phyloP scores from a whole-genome alignment of 441 rosid species.

The Theobroma grandiflorum region DNA sequence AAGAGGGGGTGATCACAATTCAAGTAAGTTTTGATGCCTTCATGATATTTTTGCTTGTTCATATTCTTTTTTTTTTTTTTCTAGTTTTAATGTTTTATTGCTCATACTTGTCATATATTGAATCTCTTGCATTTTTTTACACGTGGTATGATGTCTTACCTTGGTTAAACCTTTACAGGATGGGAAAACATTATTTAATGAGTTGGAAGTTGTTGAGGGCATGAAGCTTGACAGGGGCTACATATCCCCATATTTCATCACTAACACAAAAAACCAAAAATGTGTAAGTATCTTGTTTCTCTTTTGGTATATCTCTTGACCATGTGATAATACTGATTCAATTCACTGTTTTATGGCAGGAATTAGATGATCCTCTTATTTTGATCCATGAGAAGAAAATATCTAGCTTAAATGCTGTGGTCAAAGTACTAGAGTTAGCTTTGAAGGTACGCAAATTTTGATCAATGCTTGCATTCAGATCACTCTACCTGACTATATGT shows the following conservation, averaged over 20 bases:
- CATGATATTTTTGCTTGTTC: background rate
- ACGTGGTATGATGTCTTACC: background rate
- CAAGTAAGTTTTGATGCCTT: constrained; percentile 52
- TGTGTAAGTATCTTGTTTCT: constrained; percentile 58
- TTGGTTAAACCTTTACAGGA: constrained; percentile 50
- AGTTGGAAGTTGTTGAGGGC: constrained; percentile 91
- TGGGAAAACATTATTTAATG: constrained; percentile 82
- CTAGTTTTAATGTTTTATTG: background rate
- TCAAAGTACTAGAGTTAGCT: constrained; percentile 85
- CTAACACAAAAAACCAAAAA: constrained; percentile 86
- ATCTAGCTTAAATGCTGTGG: constrained; percentile 74
- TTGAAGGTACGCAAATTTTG: constrained; percentile 60
- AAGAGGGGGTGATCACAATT: constrained; percentile 93
- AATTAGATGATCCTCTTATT: constrained; percentile 88
- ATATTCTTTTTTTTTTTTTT: background rate
- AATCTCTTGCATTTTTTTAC: background rate
- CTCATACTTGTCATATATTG: background rate
- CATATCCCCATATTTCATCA: constrained; percentile 87
- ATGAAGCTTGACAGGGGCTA: constrained; percentile 95
- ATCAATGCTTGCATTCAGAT: background rate
- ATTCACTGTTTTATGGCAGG: constrained; percentile 47
- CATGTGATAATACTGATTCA: background rate
- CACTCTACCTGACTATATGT: background rate
- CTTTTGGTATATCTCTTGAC: background rate
- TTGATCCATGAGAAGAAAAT: constrained; percentile 92